phyloP scores from a whole-genome alignment of 768 basidiomycete species.

The Pholiota conissans region DNA sequence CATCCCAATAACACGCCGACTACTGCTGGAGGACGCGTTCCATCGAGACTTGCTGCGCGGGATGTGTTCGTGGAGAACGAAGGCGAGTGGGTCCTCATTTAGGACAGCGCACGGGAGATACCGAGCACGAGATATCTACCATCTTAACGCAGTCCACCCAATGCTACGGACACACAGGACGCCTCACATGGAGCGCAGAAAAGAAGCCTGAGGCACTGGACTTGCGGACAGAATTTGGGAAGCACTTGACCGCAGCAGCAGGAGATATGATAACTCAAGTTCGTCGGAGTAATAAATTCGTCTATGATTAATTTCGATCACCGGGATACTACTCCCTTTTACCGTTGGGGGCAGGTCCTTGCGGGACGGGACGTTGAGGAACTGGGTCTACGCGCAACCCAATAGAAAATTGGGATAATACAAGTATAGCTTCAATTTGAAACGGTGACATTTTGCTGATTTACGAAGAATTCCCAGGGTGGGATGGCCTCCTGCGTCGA shows the following conservation, averaged over 20 bases:
- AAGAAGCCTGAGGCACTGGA: neutral
- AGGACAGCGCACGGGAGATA: neutral
- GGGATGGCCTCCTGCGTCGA: neutral
- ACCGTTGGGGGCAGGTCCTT: neutral
- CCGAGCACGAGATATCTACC: neutral
- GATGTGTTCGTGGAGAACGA: too few relatives aligned
- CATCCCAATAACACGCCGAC: too few relatives aligned
- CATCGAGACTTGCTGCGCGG: too few relatives aligned
- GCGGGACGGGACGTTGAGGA: neutral
- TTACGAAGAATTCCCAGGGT: neutral
- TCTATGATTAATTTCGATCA: neutral
- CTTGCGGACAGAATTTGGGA: too few relatives aligned
- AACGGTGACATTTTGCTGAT: neutral
- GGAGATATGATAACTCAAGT: neutral
- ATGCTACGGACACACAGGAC: neutral
- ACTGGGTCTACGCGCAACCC: neutral
- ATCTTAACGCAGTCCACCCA: neutral
- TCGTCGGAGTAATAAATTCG: neutral
- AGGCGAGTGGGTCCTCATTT: too few relatives aligned
- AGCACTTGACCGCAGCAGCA: neutral
- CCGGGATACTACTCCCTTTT: neutral
- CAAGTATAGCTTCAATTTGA: constrained; percentile 1
- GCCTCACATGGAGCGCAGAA: neutral
- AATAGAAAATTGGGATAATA: neutral
- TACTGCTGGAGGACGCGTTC: too few relatives aligned